Percentiles rank a stretch among this genome's conserved stretches.
These are phyloP conservation scores for Turritis glabra DNA, from an alignment of 345 rosid genomes.

Conservation along the genomic window DNA sequence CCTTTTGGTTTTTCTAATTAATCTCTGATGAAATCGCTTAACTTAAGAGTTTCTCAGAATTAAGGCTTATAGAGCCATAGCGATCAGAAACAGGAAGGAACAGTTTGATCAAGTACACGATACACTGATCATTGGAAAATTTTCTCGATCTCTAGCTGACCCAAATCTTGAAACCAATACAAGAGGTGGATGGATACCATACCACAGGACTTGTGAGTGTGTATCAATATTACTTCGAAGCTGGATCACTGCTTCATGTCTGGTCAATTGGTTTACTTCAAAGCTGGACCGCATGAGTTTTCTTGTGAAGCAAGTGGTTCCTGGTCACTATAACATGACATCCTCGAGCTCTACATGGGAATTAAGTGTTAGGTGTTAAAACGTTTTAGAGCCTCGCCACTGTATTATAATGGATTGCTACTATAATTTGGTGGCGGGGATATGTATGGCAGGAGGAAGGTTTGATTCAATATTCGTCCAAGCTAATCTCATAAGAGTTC, in stretches of 20 bases:
- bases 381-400: neutral
- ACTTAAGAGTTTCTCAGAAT: neutral
- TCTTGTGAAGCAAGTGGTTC: neutral
- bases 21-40: neutral
- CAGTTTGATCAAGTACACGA: slow-evolving; percentile 13
- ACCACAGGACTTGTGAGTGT: neutral
- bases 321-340: neutral
- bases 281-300: no score
- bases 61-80: slow-evolving; percentile 18
- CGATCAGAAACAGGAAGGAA: neutral
- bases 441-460: neutral
- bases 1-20: no score
- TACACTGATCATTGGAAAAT: neutral
- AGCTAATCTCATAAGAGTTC: neutral
- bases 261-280: no score
- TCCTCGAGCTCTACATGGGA: neutral
- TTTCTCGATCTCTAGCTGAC: slow-evolving; percentile 1
- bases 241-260: neutral
- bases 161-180: neutral
- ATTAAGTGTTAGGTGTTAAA: neutral
- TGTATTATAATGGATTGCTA: neutral
- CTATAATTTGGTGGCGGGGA: neutral
- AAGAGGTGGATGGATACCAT: neutral
- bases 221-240: neutral
- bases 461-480: neutral